Conservation (phyloP, 2,329 filamentous ascomycete genomes). For the Celoporthe dispersa region DNA sequence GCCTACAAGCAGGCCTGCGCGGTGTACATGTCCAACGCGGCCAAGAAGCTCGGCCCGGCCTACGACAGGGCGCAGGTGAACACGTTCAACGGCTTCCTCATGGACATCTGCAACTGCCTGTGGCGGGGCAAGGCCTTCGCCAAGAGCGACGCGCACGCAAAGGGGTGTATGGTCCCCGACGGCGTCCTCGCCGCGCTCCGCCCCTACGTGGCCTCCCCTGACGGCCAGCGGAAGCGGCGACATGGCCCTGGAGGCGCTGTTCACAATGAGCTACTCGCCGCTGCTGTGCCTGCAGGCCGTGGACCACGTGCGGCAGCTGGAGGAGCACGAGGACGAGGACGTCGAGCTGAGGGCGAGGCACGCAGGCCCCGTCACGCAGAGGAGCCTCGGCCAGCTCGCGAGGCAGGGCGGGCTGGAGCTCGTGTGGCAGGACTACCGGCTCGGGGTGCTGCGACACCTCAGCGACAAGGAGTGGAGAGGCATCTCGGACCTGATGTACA, state of each 20-base stretch:
- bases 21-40: conserved; percentile 54
- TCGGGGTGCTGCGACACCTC: conserved; percentile 72
- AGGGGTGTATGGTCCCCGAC: conserved; percentile 56
- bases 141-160: conserved; percentile 63
- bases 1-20: conserved; percentile 78
- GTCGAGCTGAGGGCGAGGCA: conserved; percentile 54
- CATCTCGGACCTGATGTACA: conserved; percentile 74
- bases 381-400: conserved; percentile 65
- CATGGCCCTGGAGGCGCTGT: conserved; percentile 53
- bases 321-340: conserved; percentile 56
- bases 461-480: conserved; percentile 67
- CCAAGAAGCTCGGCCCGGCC: conserved; percentile 37
- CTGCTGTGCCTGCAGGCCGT: conserved; percentile 60
- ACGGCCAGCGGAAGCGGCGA: conserved; percentile 43
- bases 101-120: conserved; percentile 84
- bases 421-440: conserved; percentile 74
- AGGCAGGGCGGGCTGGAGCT: conserved; percentile 68
- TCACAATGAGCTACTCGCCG: conserved; percentile 64
- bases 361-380: conserved; percentile 71
- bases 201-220: conserved; percentile 53
- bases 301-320: conserved; percentile 57
- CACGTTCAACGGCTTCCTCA: conserved; percentile 80
- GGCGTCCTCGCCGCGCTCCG: conserved; percentile 51
- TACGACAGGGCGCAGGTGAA: conserved; percentile 67
- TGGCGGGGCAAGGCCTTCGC: conserved; percentile 79